phyloP scores from a whole-genome alignment of 2,329 filamentous ascomycete species.

The Penicillium sp. region DNA sequence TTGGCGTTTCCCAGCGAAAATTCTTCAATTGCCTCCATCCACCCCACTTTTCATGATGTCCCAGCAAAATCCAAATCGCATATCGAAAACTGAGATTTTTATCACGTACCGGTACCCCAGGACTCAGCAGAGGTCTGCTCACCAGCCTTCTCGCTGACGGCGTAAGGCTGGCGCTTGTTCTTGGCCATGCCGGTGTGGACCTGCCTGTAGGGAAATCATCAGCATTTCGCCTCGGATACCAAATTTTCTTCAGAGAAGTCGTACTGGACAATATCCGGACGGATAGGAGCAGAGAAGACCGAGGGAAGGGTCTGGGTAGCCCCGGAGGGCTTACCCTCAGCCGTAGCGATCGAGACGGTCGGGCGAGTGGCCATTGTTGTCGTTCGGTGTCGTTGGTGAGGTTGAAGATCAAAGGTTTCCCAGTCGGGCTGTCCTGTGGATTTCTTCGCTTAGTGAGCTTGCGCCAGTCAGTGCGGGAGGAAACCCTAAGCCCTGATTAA shows the following conservation, averaged over 20 bases:
- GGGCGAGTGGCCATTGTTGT: constrained; percentile 88
- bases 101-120: constrained; percentile 91
- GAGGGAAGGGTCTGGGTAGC: constrained; percentile 89
- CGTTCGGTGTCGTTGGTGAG: constrained; percentile 43
- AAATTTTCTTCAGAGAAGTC: constrained; percentile 15
- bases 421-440: constrained; percentile 35
- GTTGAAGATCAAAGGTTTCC: constrained; percentile 38
- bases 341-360: constrained; percentile 95
- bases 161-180: constrained; percentile 99
- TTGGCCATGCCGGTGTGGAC: constrained; percentile 99
- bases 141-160: constrained; percentile 99
- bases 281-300: constrained; percentile 97
- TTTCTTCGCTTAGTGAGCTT: constrained; percentile 46
- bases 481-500: constrained; percentile 41
- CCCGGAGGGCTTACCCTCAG: constrained; percentile 89
- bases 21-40: not conserved
- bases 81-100: constrained; percentile 15
- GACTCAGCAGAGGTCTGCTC: constrained; percentile 99
- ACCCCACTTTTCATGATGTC: not conserved
- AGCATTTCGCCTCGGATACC: constrained; percentile 28
- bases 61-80: constrained; percentile 1
- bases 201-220: constrained; percentile 49
- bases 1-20: not conserved
- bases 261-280: constrained; percentile 98
- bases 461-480: constrained; percentile 18